Base-by-base conservation (phyloP, 129 eudicot species). In the Flaveria robusta region DNA sequence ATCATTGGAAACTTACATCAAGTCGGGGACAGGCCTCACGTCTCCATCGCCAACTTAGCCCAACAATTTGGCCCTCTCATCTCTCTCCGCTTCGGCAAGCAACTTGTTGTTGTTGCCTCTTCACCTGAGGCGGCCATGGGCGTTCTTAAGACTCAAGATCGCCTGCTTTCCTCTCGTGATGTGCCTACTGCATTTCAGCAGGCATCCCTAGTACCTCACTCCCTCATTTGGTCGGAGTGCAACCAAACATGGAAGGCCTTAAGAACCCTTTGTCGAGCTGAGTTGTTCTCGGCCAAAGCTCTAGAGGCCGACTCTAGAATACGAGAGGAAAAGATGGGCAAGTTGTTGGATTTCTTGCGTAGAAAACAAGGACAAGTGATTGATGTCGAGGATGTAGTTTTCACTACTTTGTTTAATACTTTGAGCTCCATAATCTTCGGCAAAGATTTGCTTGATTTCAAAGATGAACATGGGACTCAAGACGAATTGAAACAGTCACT, bases 1-100 rank as follows among this genome's bases (percentile, higher is more conserved):
- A 62, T 62, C 68, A 62, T 62, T 10, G 68, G 68, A 12, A 62
- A 62, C 42, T 62, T 62, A 23, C 64, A 56, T 22, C 64, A 56
- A 56, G 31, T 56, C 31, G 64, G 64, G 3, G 64, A 56, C 31
- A 56, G 31, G 29, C 64, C 64, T 2, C 64, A 56, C 23, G 64
- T 56, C 31, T 56, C 64, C 29, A 2, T 27, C 19, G 68, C 68
- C 20, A 62, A 62, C 2, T 24, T 62, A 23, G 41, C 68, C 68
- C 20, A 62, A 27, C 4, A 26, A 13, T 24, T 23, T 29, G 68
- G 68, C 19, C 68, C 68, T 12, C 42, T 62, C 42, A 29, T 62
- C 5, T 62, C 68, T 24, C 41, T 62, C 11, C 41, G 8, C 2
- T 62, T 62, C 10, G 64, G 31, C 29, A 56, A 20, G 31, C 64